Evolutionary conservation across 306 rosid species (phyloP), one percentile per base, ranked within the genome.

Genomic region (Cyclanthera cordifolia): DNA sequence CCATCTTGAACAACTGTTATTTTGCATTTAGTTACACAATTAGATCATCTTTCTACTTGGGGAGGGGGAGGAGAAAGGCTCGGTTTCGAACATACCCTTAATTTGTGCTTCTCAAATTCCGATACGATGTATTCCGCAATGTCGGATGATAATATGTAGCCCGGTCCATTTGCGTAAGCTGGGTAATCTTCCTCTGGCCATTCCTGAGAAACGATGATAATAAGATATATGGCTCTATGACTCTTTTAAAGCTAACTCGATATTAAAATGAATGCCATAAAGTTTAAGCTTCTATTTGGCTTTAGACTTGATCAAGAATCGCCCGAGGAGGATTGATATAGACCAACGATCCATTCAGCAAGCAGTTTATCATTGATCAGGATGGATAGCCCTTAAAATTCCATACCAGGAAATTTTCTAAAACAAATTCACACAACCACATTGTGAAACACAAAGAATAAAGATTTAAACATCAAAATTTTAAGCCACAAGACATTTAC

Each of bases 111-210:
- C 76, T 91, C 96, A 27, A 88, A 91, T 70, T 85, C 85, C 0
- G 90, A 83, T 63, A 87, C 76, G 17, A 91, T 76, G 74, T 83
- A 87, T 23, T 50, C 84, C 16, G 96, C 96, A 41, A 91, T 79
- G 82, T 85, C 86, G 11, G 88, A 75, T 53, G 97, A 91, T 45
- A 91, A 25, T 50, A 91, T 65, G 79, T 91, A 91, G 68, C 96
- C 97, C 4, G 96, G 97, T 46, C 96, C 97, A 59, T 91, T 91
- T 30, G 97, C 97, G 54, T 91, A 91, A 27, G 92, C 68, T 66
- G 97, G 97, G 82, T 91, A 91, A 74, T 89, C 96, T 81, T 89
- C 97, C 80, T 85, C 92, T 68, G 85, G 82, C 97, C 97, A 91
- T 78, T 91, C 97, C 97, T 91, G 81, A 79, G 24, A 61, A 10